Conservation (phyloP, 1,139 yeast species). For the Blastobotrys raffinosifermentans region DNA sequence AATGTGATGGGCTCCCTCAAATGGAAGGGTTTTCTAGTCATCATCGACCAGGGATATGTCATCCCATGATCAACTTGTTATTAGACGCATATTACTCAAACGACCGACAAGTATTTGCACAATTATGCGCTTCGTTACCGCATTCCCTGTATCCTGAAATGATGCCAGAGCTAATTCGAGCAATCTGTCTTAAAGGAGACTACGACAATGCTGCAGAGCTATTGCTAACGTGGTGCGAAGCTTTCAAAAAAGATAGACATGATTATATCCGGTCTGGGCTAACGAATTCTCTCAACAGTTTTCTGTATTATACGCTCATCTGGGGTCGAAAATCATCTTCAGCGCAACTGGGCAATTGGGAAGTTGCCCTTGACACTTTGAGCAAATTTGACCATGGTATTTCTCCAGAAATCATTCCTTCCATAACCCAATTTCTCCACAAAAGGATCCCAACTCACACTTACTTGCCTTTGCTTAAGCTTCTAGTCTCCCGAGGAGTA, state of each 20-base stretch:
- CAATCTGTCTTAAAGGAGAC: not conserved
- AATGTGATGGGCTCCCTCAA: too few relatives aligned
- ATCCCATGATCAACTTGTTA: too few relatives aligned
- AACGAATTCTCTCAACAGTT: conserved; percentile 17
- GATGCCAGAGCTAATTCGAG: conserved; percentile 14
- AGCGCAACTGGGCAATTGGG: not conserved
- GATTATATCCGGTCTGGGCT: conserved; percentile 7
- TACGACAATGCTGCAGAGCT: conserved; percentile 4
- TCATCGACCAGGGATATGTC: too few relatives aligned
- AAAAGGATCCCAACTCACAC: conserved; percentile 16
- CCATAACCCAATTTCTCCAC: conserved; percentile 15
- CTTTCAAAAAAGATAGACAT: not conserved
- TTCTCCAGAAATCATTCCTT: conserved; percentile 14
- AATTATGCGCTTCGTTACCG: too few relatives aligned
- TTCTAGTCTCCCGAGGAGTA: conserved; percentile 17
- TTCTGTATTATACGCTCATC: conserved; percentile 7
- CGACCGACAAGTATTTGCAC: too few relatives aligned
- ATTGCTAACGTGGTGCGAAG: conserved; percentile 4
- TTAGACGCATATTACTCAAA: too few relatives aligned
- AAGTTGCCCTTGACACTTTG: conserved; percentile 8
- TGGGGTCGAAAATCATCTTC: too few relatives aligned
- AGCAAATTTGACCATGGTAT: conserved; percentile 12
- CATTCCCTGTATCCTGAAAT: too few relatives aligned
- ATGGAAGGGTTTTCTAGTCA: too few relatives aligned
- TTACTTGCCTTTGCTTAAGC: conserved; percentile 18